phyloP scores from a whole-genome alignment of 305 asterid genomes.

The Fraxinus sp. region DNA sequence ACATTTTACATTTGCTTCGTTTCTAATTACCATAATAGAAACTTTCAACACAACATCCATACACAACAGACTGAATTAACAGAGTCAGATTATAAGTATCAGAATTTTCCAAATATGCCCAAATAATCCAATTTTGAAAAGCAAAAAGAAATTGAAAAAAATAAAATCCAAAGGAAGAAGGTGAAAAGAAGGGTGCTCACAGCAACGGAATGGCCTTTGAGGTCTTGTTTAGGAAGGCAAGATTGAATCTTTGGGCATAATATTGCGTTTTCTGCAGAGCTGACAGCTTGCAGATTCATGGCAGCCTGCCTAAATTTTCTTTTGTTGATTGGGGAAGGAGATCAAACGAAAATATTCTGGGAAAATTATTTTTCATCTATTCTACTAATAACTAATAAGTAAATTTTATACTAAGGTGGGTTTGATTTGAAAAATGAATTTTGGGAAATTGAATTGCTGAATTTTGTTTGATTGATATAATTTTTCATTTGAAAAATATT shows the following conservation, averaged over 20 bases:
- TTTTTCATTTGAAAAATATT: too few species aligned
- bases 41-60: neutral
- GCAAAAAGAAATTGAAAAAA: neutral
- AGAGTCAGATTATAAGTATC: neutral
- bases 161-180: conserved; percentile 1
- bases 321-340: neutral
- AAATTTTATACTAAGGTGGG: too few species aligned
- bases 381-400: too few species aligned
- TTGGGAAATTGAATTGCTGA: too few species aligned
- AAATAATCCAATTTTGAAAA: conserved; percentile 3
- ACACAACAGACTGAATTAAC: neutral
- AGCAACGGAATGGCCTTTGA: conserved; percentile 37
- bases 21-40: neutral
- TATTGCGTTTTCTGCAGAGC: neutral
- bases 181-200: conserved; percentile 25
- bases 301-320: neutral
- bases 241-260: conserved; percentile 29
- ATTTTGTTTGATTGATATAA: too few species aligned
- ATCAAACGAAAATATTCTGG: neutral
- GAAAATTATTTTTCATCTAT: neutral
- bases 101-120: neutral
- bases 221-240: conserved; percentile 34
- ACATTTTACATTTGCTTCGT: neutral
- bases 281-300: neutral
- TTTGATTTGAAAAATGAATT: too few species aligned